Percentiles rank a stretch among this genome's conserved stretches.
phyloP scores from a whole-genome alignment of 108 stramenopile genomes.

The Parmales sp. region DNA sequence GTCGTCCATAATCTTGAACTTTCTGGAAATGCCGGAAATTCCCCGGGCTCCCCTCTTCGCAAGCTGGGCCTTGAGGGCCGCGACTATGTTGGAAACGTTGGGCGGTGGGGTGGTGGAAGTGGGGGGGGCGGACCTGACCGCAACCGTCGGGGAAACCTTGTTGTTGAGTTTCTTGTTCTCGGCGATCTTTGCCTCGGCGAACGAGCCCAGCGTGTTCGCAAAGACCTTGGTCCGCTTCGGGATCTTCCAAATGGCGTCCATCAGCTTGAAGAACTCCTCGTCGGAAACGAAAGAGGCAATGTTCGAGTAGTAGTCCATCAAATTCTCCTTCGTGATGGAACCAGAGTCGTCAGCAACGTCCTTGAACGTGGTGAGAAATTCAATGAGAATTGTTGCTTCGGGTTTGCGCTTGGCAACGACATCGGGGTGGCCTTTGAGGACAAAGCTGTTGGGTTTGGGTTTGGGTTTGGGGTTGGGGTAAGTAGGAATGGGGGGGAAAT shows the following conservation, averaged over 20 bases:
- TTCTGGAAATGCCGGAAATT: constrained; percentile 27
- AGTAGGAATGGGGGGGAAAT: too few species aligned
- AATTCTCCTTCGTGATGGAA: neutral
- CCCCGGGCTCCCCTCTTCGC: constrained; percentile 14
- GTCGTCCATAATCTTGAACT: constrained; percentile 36
- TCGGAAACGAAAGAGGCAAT: constrained; percentile 5
- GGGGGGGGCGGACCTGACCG: neutral
- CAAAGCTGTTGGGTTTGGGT: too few species aligned
- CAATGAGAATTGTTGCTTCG: neutral
- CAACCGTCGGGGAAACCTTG: neutral
- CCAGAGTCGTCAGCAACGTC: neutral
- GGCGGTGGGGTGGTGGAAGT: neutral
- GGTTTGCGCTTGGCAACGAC: neutral
- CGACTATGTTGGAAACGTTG: neutral
- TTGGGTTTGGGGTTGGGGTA: too few species aligned
- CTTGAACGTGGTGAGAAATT: constrained; percentile 19
- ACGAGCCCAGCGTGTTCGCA: neutral
- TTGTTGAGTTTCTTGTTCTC: neutral
- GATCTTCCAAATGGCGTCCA: constrained; percentile 8
- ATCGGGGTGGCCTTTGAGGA: constrained; percentile 17
- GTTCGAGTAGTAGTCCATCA: constrained; percentile 13
- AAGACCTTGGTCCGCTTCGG: neutral
- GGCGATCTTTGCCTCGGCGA: neutral
- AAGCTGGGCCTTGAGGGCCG: neutral
- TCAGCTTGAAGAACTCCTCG: constrained; percentile 15